Conservation (phyloP, 805 yeast species). For the Candida gorgasii region DNA sequence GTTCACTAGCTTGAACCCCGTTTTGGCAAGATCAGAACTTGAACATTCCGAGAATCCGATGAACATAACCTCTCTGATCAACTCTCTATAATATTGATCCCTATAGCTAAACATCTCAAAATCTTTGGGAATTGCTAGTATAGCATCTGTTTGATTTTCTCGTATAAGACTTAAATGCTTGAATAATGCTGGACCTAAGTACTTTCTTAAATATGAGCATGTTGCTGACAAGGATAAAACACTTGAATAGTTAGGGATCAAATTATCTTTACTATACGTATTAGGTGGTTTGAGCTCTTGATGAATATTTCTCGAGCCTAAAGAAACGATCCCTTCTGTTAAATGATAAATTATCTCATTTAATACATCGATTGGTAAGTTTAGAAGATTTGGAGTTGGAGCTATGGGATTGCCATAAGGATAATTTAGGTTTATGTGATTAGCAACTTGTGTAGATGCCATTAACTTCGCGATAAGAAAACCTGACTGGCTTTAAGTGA, state of each 20-base stretch:
- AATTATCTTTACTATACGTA: slow-evolving; percentile 13
- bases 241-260: slow-evolving; percentile 12
- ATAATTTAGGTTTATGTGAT: background rate
- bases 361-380: slow-evolving; percentile 23
- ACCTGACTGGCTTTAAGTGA: too few species aligned
- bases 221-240: slow-evolving; percentile 25
- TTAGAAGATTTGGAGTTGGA: background rate
- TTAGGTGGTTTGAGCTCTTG: slow-evolving; percentile 3
- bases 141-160: slow-evolving; percentile 27
- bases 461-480: too few species aligned
- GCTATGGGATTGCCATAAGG: too few species aligned
- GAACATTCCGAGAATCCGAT: slow-evolving; percentile 18
- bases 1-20: slow-evolving; percentile 16
- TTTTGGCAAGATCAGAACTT: slow-evolving; percentile 20
- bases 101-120: slow-evolving; percentile 23
- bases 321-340: slow-evolving; percentile 14
- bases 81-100: slow-evolving; percentile 18
- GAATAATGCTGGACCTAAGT: slow-evolving; percentile 23
- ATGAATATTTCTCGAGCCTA: background rate
- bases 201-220: slow-evolving; percentile 22
- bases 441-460: slow-evolving; percentile 1
- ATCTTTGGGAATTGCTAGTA: slow-evolving; percentile 22
- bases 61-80: slow-evolving; percentile 21
- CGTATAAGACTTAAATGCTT: slow-evolving; percentile 26
- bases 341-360: slow-evolving; percentile 16